Evolutionary conservation across 1,284 basidiomycete species (phyloP).

Genomic region (Moniliophthora roreri): DNA sequence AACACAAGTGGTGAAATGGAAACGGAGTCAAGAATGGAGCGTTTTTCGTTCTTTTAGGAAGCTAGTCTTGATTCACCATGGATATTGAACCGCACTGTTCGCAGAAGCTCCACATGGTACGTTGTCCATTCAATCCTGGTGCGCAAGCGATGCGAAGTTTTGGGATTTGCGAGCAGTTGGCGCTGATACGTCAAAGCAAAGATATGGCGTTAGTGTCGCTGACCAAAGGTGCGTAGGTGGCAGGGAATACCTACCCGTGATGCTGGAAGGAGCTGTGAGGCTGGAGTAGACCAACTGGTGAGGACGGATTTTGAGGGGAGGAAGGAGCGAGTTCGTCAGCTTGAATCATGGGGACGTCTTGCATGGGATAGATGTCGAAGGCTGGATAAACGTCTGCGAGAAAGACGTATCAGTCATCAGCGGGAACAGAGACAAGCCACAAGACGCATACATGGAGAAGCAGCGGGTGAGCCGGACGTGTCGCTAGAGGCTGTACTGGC

Average conservation of each 20-base stretch:
- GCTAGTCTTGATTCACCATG: constrained; percentile 75
- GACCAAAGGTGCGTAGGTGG: too few relatives aligned
- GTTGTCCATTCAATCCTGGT: constrained; percentile 54
- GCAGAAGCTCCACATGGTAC: constrained; percentile 85
- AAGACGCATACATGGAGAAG: constrained; percentile 41
- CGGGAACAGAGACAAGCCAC: constrained; percentile 14
- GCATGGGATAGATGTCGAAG: constrained; percentile 61
- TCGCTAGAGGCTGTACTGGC: constrained; percentile 58
- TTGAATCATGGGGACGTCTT: constrained; percentile 27
- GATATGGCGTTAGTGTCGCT: too few relatives aligned
- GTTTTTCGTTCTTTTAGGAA: neutral
- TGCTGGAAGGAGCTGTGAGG: constrained; percentile 63
- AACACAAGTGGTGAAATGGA: constrained; percentile 6
- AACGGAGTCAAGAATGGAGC: constrained; percentile 9
- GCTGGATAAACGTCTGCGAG: constrained; percentile 55
- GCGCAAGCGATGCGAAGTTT: constrained; percentile 71
- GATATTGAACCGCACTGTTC: constrained; percentile 85
- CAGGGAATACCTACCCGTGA: constrained; percentile 59
- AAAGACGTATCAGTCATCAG: constrained; percentile 12
- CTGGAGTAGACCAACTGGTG: constrained; percentile 63
- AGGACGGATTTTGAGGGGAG: constrained; percentile 32
- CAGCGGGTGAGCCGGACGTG: constrained; percentile 40
- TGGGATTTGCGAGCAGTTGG: constrained; percentile 74
- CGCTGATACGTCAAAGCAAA: constrained; percentile 33
- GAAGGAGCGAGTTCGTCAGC: constrained; percentile 47